These are phyloP conservation scores for Hevea brasiliensis DNA, from an alignment of 345 rosid genomes.

Conservation along the genomic window DNA sequence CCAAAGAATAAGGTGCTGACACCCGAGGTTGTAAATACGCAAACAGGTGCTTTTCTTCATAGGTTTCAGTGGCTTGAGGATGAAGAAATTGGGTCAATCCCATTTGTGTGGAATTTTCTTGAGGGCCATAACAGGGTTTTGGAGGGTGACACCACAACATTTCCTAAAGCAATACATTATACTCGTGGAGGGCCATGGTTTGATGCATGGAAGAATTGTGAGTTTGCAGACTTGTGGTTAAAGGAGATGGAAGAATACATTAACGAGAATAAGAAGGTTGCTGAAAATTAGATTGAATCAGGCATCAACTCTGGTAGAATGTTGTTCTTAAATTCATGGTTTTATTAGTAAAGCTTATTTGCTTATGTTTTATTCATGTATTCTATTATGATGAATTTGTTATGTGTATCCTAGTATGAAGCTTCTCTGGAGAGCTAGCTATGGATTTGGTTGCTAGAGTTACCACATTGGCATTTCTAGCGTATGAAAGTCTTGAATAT, in stretches of 20 bases:
- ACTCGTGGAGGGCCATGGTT: slow-evolving; percentile 99
- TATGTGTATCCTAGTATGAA: background rate
- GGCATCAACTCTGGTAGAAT: background rate
- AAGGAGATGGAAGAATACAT: slow-evolving; percentile 63
- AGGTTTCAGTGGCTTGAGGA: slow-evolving; percentile 98
- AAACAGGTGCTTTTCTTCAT: slow-evolving; percentile 85
- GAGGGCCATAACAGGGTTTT: slow-evolving; percentile 88
- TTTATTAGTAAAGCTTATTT: background rate
- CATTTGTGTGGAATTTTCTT: slow-evolving; percentile 90
- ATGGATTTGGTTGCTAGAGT: background rate
- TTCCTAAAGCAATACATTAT: slow-evolving; percentile 83
- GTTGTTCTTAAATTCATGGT: background rate
- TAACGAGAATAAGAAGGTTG: slow-evolving; percentile 13
- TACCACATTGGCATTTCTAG: background rate
- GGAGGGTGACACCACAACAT: slow-evolving; percentile 54
- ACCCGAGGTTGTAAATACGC: slow-evolving; percentile 69
- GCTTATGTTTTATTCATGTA: background rate
- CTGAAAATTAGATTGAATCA: background rate
- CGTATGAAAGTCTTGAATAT: background rate
- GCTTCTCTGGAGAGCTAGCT: background rate
- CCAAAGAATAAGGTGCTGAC: slow-evolving; percentile 75
- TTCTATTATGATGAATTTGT: background rate
- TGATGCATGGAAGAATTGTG: slow-evolving; percentile 90
- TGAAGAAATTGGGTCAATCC: slow-evolving; percentile 78
- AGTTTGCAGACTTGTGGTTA: slow-evolving; percentile 90